phyloP scores from a whole-genome alignment of 2,329 filamentous ascomycete genomes.

The Aspergillus brasiliensis region DNA sequence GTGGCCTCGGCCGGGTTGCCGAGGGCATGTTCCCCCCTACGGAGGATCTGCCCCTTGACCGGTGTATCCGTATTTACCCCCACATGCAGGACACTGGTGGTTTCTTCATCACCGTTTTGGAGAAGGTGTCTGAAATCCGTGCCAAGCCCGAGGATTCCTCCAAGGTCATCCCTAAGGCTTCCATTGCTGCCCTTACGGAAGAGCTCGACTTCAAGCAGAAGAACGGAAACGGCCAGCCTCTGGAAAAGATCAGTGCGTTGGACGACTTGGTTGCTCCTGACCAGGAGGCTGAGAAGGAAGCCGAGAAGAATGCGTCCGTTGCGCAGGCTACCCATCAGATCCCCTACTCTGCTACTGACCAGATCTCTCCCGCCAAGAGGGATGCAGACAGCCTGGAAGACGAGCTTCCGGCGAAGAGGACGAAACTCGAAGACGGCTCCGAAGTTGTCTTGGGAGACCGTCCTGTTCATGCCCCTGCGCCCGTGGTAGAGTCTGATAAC shows the following conservation, averaged over 20 bases:
- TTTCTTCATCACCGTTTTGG: slow-evolving; percentile 94
- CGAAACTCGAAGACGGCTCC: slow-evolving; percentile 44
- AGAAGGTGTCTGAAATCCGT: slow-evolving; percentile 86
- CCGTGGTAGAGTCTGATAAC: slow-evolving; percentile 25
- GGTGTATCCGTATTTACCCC: slow-evolving; percentile 91
- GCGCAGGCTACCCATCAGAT: slow-evolving; percentile 37
- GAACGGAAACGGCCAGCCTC: slow-evolving; percentile 29
- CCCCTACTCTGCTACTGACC: slow-evolving; percentile 34
- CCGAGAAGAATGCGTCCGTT: slow-evolving; percentile 38
- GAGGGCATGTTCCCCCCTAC: slow-evolving; percentile 81
- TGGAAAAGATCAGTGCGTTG: slow-evolving; percentile 42
- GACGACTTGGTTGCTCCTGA: slow-evolving; percentile 43
- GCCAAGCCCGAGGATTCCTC: slow-evolving; percentile 66
- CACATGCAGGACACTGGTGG: slow-evolving; percentile 95
- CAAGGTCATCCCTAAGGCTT: slow-evolving; percentile 42
- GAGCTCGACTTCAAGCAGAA: slow-evolving; percentile 39
- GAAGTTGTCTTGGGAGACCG: slow-evolving; percentile 43
- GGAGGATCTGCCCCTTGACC: slow-evolving; percentile 73
- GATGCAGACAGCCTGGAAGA: slow-evolving; percentile 37
- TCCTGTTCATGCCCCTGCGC: slow-evolving; percentile 36
- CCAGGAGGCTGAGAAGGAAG: slow-evolving; percentile 29
- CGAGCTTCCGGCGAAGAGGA: slow-evolving; percentile 46
- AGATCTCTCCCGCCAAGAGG: slow-evolving; percentile 35
- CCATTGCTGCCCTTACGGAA: slow-evolving; percentile 38
- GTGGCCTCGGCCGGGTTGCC: slow-evolving; percentile 67